A percentile compares a stretch with the other conserved stretches of the same genome.
Evolutionary conservation across 345 rosid genomes (phyloP).

Genomic region (Salix suchowensis): DNA sequence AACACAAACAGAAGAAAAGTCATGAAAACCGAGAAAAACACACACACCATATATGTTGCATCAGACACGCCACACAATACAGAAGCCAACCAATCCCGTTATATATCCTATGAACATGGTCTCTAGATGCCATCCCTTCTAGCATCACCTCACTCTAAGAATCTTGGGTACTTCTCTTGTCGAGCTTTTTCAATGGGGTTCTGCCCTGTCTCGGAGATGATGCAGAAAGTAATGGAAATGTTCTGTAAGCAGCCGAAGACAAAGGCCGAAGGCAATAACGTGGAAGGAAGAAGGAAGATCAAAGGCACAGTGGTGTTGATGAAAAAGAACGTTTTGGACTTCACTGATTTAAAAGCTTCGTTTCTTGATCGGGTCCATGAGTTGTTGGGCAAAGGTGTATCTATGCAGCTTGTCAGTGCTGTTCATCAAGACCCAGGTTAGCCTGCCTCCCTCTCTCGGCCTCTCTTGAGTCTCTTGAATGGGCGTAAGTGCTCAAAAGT

Average conservation of each 20-base stretch:
- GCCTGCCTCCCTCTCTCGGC: neutral
- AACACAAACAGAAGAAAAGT: neutral
- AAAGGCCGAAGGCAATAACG: constrained; percentile 13
- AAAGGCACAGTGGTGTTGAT: constrained; percentile 54
- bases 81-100: neutral
- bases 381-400: constrained; percentile 57
- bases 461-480: constrained; percentile 12
- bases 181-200: neutral
- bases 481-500: neutral
- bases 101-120: neutral
- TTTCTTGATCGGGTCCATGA: constrained; percentile 62
- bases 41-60: neutral
- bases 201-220: constrained; percentile 18
- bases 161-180: neutral
- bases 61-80: neutral
- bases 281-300: constrained; percentile 32
- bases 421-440: constrained; percentile 55
- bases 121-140: neutral
- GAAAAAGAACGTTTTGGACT: constrained; percentile 72
- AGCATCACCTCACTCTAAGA: neutral
- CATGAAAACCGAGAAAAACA: neutral
- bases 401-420: constrained; percentile 60
- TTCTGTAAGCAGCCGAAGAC: constrained; percentile 33
- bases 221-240: constrained; percentile 32
- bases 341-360: constrained; percentile 60